These are phyloP conservation scores for Papiliotrema fonsecae DNA, from an alignment of 1,284 basidiomycete species.

Conservation along the genomic window DNA sequence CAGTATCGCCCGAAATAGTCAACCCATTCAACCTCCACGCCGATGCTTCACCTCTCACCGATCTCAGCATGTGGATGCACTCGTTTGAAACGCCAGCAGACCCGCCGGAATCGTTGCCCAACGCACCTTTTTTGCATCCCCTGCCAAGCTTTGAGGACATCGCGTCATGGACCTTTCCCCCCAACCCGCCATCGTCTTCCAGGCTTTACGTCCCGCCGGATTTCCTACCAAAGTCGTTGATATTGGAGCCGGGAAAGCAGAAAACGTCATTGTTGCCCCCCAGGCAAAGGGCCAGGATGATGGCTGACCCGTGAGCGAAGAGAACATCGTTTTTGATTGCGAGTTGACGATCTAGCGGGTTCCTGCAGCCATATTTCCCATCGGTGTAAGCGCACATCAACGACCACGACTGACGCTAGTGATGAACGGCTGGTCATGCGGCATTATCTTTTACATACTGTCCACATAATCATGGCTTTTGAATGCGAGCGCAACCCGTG, in stretches of 20 bases:
- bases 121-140: background rate
- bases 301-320: slow-evolving; percentile 39
- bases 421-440: slow-evolving; percentile 41
- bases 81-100: background rate
- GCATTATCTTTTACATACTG: slow-evolving; percentile 39
- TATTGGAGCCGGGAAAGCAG: background rate
- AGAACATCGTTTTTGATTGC: background rate
- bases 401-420: slow-evolving; percentile 10
- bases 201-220: slow-evolving; percentile 7
- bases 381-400: slow-evolving; percentile 21
- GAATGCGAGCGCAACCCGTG: slow-evolving; percentile 31
- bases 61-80: background rate
- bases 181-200: background rate
- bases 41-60: background rate
- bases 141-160: background rate
- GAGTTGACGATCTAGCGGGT: slow-evolving; percentile 19
- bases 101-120: background rate
- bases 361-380: slow-evolving; percentile 40
- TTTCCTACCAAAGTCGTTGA: slow-evolving; percentile 5
- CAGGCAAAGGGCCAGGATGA: slow-evolving; percentile 24
- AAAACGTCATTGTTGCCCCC: slow-evolving; percentile 10
- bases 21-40: background rate
- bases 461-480: slow-evolving; percentile 41
- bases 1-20: background rate
- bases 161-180: background rate